A percentile compares a stretch with the other conserved stretches of the same genome.
These are phyloP conservation scores for Hymenoscyphus linearis DNA, from an alignment of 2,329 filamentous ascomycete genomes.

Conservation along the genomic window DNA sequence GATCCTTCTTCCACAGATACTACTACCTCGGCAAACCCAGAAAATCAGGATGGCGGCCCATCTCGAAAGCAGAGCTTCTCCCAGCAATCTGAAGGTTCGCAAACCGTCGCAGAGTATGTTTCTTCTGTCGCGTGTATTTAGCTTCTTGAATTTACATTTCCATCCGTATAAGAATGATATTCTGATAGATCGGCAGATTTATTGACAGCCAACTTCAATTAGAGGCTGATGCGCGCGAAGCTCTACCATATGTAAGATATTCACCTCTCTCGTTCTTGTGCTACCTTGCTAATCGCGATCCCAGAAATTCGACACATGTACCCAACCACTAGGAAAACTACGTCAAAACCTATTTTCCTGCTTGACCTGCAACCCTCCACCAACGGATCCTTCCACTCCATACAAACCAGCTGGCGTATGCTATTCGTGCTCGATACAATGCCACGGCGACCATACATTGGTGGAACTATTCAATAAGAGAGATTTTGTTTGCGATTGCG, in stretches of 20 bases:
- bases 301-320: constrained; percentile 90
- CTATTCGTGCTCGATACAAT: constrained; percentile 95
- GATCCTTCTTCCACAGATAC: constrained; percentile 33
- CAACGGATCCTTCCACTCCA: constrained; percentile 53
- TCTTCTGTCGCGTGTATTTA: background rate
- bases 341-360: constrained; percentile 90
- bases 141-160: background rate
- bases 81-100: constrained; percentile 47
- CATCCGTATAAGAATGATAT: background rate
- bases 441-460: constrained; percentile 89
- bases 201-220: constrained; percentile 84
- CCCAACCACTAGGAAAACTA: constrained; percentile 79
- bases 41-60: constrained; percentile 16
- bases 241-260: constrained; percentile 72
- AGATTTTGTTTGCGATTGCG: constrained; percentile 94
- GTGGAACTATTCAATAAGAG: constrained; percentile 96
- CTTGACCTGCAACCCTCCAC: constrained; percentile 84
- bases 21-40: constrained; percentile 10
- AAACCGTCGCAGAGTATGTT: constrained; percentile 43
- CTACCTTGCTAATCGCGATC: constrained; percentile 13
- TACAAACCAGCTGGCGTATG: constrained; percentile 79
- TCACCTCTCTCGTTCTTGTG: constrained; percentile 2
- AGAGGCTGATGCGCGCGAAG: constrained; percentile 91
- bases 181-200: constrained; percentile 50
- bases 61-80: constrained; percentile 55